Evolutionary conservation across 257 asterid species (phyloP), one percentile per base, ranked within the genome.

Genomic region (Jacaranda mimosifolia): DNA sequence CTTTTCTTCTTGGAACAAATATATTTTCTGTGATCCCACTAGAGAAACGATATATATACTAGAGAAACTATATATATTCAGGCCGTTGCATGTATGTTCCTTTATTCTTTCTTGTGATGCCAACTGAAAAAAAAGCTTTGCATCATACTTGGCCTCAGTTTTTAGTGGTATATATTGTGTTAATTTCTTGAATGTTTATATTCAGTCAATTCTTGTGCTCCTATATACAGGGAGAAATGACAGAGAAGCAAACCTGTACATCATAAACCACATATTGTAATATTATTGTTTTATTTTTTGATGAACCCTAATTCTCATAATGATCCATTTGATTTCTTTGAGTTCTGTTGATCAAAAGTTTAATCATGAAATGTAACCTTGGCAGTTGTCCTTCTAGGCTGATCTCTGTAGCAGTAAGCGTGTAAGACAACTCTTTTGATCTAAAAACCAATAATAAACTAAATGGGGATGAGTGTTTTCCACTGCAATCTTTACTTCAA

Each of bases 401-500:
- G 32, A 26, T 26, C 32, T 26, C 32, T 26, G 32, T 4, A 42
- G 46, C 1, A 42, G 1, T 42, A 42, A 48, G 11, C n/a, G 11
- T 48, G 11, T 48, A 48, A 45, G 5, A 42, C 17, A 9, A 0
- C 26, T 43, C 13, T 49, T 32, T 17, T 69, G 62, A 55, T 39
- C 43, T 19, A 53, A 36, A 39, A 13, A 46, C 2, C 15, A 17
- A 4, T 14, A n/a, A n/a, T 19, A 72, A 35, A 26, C 32, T 26
- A 26, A 26, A 26, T 26, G 32, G 32, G 32, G 51, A 79, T 53
- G 65, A 80, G 87, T 86, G 82, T 73, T 75, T 65, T 82, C 62
- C 86, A 88, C 85, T 84, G 68, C 79, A 81, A 78, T 36, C 85
- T 74, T 60, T 57, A 36, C 65, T 68, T 78, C 56, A 63, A 62